Evolutionary conservation across 2,329 filamentous ascomycete genomes (phyloP).

Genomic region (Aspergillus alliaceus): DNA sequence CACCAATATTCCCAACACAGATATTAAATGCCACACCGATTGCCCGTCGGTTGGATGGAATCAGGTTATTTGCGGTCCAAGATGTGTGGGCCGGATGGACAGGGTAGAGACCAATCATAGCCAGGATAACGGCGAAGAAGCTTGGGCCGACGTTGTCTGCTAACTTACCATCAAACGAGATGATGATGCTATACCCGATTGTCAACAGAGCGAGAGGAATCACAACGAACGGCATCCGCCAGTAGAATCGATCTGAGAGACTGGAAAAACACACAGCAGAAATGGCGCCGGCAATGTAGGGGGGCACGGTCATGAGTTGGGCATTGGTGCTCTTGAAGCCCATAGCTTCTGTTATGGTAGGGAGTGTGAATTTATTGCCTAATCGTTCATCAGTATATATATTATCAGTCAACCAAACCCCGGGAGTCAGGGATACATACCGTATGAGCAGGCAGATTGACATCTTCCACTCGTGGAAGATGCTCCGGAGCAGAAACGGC

Average conservation of each 20-base stretch:
- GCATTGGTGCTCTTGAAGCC: conserved; percentile 36
- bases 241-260: conserved; percentile 25
- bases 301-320: conserved; percentile 30
- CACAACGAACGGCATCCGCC: conserved; percentile 26
- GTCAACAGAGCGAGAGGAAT: conserved; percentile 15
- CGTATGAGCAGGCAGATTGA: conserved; percentile 22
- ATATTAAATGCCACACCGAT: conserved; percentile 23
- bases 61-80: conserved; percentile 28
- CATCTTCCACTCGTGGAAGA: not conserved
- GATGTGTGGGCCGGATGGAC: conserved; percentile 24
- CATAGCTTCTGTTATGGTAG: conserved; percentile 39
- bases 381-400: conserved; percentile 11
- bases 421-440: conserved; percentile 19
- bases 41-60: conserved; percentile 21
- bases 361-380: conserved; percentile 38
- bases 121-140: conserved; percentile 25
- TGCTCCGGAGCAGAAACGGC: no score
- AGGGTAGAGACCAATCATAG: conserved; percentile 25
- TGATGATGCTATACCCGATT: conserved; percentile 20
- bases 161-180: conserved; percentile 22
- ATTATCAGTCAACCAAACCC: conserved; percentile 22
- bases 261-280: conserved; percentile 22
- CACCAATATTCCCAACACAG: conserved; percentile 24
- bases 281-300: conserved; percentile 27
- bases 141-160: conserved; percentile 18